Evolutionary conservation across 352 stramenopile species (phyloP).

Genomic region (Thraustochytrium sp.): DNA sequence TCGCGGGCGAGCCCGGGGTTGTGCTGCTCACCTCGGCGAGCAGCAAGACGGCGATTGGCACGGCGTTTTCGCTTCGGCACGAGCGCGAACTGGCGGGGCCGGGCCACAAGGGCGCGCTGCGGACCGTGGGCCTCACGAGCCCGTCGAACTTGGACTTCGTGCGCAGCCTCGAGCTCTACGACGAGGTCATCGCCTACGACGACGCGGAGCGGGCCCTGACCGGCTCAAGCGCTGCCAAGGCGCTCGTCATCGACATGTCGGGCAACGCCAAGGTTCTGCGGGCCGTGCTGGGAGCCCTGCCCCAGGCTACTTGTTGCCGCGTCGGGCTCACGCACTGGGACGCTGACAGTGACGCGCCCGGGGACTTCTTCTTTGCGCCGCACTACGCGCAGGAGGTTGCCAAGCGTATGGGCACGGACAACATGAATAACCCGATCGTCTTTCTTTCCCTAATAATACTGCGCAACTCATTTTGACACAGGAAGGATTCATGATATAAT

Average conservation of each 20-base stretch:
- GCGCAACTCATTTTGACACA: too few species aligned
- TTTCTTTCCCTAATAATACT: too few species aligned
- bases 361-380: constrained; percentile 1
- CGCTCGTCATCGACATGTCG: not conserved
- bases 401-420: not conserved
- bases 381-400: not conserved
- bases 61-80: not conserved
- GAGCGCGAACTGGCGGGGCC: not conserved
- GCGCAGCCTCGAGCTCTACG: not conserved
- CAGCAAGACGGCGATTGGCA: not conserved
- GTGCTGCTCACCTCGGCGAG: not conserved
- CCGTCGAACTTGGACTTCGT: not conserved
- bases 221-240: not conserved
- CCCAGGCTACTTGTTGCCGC: not conserved
- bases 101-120: not conserved
- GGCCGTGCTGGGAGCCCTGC: not conserved
- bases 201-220: not conserved
- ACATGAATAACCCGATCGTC: not conserved
- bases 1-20: not conserved
- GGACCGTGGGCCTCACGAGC: not conserved
- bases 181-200: not conserved
- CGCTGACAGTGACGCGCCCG: not conserved
- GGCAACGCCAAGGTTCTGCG: not conserved
- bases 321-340: constrained; percentile 26
- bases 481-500: too few species aligned